Evolutionary conservation across 2,329 filamentous ascomycete species (phyloP).

Genomic region (Apiospora koreana): DNA sequence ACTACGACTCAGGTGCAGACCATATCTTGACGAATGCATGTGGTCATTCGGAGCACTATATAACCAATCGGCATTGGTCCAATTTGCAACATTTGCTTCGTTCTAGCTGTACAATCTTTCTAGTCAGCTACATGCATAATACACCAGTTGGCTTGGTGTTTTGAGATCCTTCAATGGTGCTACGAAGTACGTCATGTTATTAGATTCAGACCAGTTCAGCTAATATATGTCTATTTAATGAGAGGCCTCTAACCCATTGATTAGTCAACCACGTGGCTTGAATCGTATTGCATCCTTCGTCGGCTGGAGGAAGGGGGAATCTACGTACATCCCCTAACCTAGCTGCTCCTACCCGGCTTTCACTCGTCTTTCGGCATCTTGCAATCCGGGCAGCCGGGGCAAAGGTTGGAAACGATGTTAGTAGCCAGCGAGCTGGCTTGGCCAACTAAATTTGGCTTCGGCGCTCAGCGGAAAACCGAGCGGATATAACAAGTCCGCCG

Average conservation of each 20-base stretch:
- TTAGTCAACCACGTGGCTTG: not conserved
- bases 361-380: not conserved
- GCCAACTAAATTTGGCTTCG: not conserved
- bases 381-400: not conserved
- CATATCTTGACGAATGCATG: no score
- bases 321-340: not conserved
- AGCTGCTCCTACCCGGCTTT: not conserved
- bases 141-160: not conserved
- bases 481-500: slow-evolving; percentile 12
- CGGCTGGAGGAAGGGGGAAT: not conserved
- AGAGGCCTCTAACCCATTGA: not conserved
- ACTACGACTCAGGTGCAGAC: no score
- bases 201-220: not conserved
- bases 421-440: not conserved
- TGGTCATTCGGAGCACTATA: not conserved
- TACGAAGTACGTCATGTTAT: not conserved
- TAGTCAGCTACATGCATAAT: not conserved
- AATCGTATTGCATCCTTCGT: not conserved
- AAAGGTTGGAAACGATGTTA: not conserved
- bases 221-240: not conserved
- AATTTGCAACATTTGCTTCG: no score
- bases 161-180: no score
- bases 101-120: no score
- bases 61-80: not conserved
- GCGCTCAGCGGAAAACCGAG: slow-evolving; percentile 9